These are phyloP conservation scores for Neonectria faginata DNA, from an alignment of 2,329 filamentous ascomycete genomes.

Conservation along the genomic window DNA sequence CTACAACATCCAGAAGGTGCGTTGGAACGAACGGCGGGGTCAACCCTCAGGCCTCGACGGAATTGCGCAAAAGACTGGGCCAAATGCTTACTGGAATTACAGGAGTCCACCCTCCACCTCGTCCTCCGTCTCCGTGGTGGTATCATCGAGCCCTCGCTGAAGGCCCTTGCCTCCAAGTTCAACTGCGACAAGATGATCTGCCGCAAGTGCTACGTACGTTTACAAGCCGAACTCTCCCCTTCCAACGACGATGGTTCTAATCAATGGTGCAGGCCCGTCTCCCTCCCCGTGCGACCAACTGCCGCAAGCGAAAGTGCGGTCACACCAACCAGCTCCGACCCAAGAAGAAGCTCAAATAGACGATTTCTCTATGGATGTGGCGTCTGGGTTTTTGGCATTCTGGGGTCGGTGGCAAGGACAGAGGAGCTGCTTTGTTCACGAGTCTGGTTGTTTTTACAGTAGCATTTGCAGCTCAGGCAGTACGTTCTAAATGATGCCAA, in stretches of 20 bases:
- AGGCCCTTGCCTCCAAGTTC: slow-evolving; percentile 98
- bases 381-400: slow-evolving; percentile 60
- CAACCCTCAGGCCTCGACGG: slow-evolving; percentile 7
- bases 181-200: slow-evolving; percentile 99
- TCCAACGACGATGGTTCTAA: slow-evolving; percentile 14
- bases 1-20: slow-evolving; percentile 99
- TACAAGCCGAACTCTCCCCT: background rate
- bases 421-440: slow-evolving; percentile 51
- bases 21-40: slow-evolving; percentile 47
- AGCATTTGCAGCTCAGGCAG: slow-evolving; percentile 55
- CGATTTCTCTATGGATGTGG: slow-evolving; percentile 57
- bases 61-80: background rate
- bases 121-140: slow-evolving; percentile 99
- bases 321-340: slow-evolving; percentile 99
- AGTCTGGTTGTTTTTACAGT: slow-evolving; percentile 56
- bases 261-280: slow-evolving; percentile 75
- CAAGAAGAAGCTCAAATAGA: slow-evolving; percentile 99
- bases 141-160: slow-evolving; percentile 99
- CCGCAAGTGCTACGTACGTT: slow-evolving; percentile 99
- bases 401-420: slow-evolving; percentile 52
- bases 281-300: slow-evolving; percentile 99
- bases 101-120: slow-evolving; percentile 98
- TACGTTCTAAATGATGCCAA: slow-evolving; percentile 54
- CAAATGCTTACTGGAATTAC: slow-evolving; percentile 48
- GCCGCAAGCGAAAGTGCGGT: slow-evolving; percentile 99